These are phyloP conservation scores for Nemania abortiva DNA, from an alignment of 2,329 filamentous ascomycete species.

Conservation along the genomic window DNA sequence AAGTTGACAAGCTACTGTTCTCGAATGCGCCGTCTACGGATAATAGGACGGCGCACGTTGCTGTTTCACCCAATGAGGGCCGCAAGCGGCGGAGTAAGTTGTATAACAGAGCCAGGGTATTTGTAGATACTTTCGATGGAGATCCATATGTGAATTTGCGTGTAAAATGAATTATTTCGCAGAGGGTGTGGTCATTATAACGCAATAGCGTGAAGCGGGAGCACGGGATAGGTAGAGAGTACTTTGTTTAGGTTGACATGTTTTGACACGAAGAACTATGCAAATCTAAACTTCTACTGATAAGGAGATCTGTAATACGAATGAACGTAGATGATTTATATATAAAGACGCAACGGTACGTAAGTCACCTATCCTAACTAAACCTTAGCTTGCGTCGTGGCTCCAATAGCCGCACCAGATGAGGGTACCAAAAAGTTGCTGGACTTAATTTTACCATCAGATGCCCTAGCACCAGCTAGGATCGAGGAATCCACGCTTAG, in stretches of 20 bases:
- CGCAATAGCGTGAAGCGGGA: too few species aligned
- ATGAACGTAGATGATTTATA: neutral
- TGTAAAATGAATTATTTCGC: too few species aligned
- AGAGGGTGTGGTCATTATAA: too few species aligned
- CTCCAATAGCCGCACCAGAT: conserved; percentile 55
- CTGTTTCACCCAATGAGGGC: too few species aligned
- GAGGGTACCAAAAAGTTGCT: conserved; percentile 57
- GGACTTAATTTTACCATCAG: conserved; percentile 54
- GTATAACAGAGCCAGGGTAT: too few species aligned
- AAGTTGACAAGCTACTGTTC: conserved; percentile 4
- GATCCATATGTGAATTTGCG: too few species aligned
- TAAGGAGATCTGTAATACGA: neutral
- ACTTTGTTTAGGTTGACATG: neutral
- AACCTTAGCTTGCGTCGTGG: conserved; percentile 50
- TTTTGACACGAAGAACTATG: neutral
- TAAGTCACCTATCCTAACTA: neutral
- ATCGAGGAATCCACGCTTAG: conserved; percentile 52
- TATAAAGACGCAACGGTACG: neutral
- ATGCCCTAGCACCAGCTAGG: conserved; percentile 53
- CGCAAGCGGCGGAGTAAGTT: neutral
- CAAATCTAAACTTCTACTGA: neutral
- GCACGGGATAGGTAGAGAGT: too few species aligned
- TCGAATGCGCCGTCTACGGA: neutral
- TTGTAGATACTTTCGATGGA: neutral
- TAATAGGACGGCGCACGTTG: neutral